Evolutionary conservation across 192 early-diverging fungal genomes (phyloP).

Genomic region (Globomyces pollinis-pini): DNA sequence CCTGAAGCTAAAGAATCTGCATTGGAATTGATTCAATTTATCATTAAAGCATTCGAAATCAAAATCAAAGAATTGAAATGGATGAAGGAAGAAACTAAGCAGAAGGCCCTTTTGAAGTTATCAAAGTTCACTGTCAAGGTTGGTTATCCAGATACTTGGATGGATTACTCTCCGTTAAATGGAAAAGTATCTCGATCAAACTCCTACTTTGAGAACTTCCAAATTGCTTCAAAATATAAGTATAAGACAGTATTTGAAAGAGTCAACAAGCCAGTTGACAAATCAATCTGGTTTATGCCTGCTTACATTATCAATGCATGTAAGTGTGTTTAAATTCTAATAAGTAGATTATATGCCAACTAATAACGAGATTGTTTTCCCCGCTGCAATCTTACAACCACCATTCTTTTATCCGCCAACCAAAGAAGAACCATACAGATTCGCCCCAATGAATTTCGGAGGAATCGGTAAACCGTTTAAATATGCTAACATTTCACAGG

Average conservation of each 20-base stretch:
- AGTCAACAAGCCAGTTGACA: conserved; percentile 21
- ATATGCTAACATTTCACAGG: too few relatives aligned
- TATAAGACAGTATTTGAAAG: not conserved
- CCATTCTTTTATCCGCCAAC: conserved; percentile 20
- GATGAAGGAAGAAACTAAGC: conserved; percentile 21
- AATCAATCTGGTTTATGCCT: conserved; percentile 24
- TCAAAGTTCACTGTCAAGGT: conserved; percentile 10
- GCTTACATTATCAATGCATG: conserved; percentile 28
- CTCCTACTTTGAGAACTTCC: conserved; percentile 7
- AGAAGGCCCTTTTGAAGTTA: conserved; percentile 16
- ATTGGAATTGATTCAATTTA: not conserved
- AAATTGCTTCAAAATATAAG: not conserved
- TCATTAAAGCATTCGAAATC: not conserved
- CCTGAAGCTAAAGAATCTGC: not conserved
- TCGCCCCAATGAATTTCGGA: conserved; percentile 19
- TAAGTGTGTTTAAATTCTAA: too few relatives aligned
- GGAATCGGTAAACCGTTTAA: conserved; percentile 22
- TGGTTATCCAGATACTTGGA: conserved; percentile 24
- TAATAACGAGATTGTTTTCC: conserved; percentile 27
- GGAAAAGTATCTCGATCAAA: not conserved
- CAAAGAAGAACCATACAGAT: not conserved
- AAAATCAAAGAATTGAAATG: not conserved
- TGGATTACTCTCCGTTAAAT: not conserved
- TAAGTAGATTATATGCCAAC: conserved; percentile 25
- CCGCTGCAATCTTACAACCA: conserved; percentile 26